These are phyloP conservation scores for Acaromyces ingoldii DNA, from an alignment of 1,284 basidiomycete species.

Conservation along the genomic window DNA sequence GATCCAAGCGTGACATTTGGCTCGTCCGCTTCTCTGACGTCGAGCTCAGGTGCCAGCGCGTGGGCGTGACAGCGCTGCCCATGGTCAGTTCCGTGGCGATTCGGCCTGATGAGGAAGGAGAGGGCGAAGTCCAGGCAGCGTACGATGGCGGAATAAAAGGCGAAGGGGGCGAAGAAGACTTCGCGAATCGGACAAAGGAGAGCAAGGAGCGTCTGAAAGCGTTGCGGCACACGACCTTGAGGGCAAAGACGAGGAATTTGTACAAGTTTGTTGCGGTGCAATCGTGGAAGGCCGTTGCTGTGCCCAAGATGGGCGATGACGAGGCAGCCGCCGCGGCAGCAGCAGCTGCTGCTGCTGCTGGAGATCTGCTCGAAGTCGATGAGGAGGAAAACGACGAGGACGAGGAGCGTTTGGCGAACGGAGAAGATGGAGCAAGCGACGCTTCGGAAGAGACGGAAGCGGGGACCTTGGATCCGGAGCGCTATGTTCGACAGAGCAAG, in stretches of 20 bases:
- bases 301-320: not conserved
- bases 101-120: not conserved
- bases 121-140: constrained; percentile 2
- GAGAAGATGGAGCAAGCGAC: constrained; percentile 9
- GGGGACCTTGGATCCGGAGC: constrained; percentile 19
- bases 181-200: constrained; percentile 32
- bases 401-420: constrained; percentile 16
- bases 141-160: not conserved
- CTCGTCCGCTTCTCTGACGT: constrained; percentile 93
- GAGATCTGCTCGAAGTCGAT: constrained; percentile 21
- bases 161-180: constrained; percentile 12
- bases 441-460: constrained; percentile 23
- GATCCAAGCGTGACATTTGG: constrained; percentile 73
- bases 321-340: no score
- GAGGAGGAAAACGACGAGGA: constrained; percentile 24
- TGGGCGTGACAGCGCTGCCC: constrained; percentile 80
- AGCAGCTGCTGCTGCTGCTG: no score
- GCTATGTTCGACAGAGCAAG: constrained; percentile 35
- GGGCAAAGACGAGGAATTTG: constrained; percentile 39
- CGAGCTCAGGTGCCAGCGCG: constrained; percentile 80
- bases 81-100: constrained; percentile 61
- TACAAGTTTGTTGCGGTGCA: constrained; percentile 38
- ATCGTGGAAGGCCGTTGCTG: constrained; percentile 22
- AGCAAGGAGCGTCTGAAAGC: constrained; percentile 39
- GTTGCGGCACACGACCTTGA: constrained; percentile 32